A percentile compares a stretch with the other conserved stretches of the same genome.
phyloP scores from a whole-genome alignment of 208 protist genomes.

The Leishmania martiniquensis region DNA sequence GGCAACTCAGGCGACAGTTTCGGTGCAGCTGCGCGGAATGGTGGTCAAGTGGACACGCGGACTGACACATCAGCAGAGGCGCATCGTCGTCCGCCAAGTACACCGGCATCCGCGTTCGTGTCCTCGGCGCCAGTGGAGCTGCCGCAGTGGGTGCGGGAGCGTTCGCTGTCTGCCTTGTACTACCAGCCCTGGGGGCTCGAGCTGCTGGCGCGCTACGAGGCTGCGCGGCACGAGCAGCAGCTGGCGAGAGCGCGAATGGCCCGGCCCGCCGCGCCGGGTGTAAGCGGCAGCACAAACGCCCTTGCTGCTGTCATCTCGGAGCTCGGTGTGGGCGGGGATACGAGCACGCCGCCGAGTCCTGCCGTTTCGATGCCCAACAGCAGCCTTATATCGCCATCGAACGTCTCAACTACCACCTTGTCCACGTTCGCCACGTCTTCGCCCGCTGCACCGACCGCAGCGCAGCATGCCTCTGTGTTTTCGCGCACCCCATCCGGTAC shows the following conservation, averaged over 20 bases:
- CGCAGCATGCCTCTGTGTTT: constrained; percentile 8
- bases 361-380: neutral
- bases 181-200: constrained; percentile 37
- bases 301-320: neutral
- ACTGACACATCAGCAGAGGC: neutral
- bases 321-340: neutral
- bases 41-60: neutral
- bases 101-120: neutral
- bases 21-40: neutral
- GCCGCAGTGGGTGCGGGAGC: constrained; percentile 32
- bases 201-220: constrained; percentile 31
- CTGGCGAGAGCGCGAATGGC: constrained; percentile 6
- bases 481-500: constrained; percentile 13
- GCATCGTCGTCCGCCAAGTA: neutral
- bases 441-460: neutral
- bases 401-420: neutral
- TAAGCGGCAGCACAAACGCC: neutral
- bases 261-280: neutral
- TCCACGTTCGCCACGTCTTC: neutral
- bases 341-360: neutral
- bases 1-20: neutral
- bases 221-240: constrained; percentile 20
- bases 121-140: constrained; percentile 19
- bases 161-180: constrained; percentile 35
- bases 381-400: neutral